Conservation (phyloP, 768 basidiomycete species). For the Macrocybe gigantea region DNA sequence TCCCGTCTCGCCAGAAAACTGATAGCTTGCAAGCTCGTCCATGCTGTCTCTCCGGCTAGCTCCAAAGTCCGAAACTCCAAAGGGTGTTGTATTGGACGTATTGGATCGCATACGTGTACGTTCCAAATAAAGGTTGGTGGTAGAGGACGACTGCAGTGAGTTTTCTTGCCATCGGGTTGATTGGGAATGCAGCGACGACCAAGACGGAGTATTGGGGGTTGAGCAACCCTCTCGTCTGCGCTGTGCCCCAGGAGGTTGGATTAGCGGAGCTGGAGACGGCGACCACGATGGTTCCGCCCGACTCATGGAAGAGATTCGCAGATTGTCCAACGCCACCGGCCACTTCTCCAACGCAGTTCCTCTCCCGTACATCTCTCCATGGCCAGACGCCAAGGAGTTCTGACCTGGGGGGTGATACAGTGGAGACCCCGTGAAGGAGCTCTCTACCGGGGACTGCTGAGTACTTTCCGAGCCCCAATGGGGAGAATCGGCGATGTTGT, state of each 20-base stretch:
- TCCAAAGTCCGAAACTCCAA: slow-evolving; percentile 19
- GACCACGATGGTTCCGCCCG: slow-evolving; percentile 16
- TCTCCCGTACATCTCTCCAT: slow-evolving; percentile 17
- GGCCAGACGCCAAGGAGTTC: slow-evolving; percentile 15
- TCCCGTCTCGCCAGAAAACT: slow-evolving; percentile 19
- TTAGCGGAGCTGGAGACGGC: slow-evolving; percentile 18
- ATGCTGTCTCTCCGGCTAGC: slow-evolving; percentile 19
- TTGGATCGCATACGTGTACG: slow-evolving; percentile 31
- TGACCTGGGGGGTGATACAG: slow-evolving; percentile 23
- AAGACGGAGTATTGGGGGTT: slow-evolving; percentile 24
- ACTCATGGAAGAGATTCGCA: slow-evolving; percentile 18
- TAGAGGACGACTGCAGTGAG: slow-evolving; percentile 20
- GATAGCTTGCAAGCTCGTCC: slow-evolving; percentile 15
- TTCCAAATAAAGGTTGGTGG: slow-evolving; percentile 19
- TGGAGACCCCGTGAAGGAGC: slow-evolving; percentile 23
- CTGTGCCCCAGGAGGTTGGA: slow-evolving; percentile 16
- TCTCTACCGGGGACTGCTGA: slow-evolving; percentile 23
- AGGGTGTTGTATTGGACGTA: slow-evolving; percentile 29
- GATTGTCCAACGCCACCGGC: slow-evolving; percentile 21
- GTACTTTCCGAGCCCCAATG: slow-evolving; percentile 27
- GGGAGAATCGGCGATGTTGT: slow-evolving; percentile 33
- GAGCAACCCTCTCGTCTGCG: slow-evolving; percentile 26
- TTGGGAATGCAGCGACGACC: slow-evolving; percentile 30
- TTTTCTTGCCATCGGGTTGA: slow-evolving; percentile 34
- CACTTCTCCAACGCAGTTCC: slow-evolving; percentile 21